Evolutionary conservation across 164 flowering plant genomes (phyloP).

Genomic region (Chloranthus sessilifolius): DNA sequence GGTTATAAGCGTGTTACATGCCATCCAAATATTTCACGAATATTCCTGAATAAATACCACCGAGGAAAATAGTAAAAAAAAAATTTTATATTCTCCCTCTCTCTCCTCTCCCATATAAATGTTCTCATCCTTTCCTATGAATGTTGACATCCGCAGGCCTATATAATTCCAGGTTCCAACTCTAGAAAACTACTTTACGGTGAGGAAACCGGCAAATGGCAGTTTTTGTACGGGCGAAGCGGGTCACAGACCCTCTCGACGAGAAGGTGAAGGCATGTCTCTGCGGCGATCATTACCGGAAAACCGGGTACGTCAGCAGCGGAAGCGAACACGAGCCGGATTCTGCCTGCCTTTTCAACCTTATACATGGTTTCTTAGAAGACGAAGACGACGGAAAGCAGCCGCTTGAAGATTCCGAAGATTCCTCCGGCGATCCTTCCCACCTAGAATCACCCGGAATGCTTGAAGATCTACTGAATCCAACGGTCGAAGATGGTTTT

Average conservation of each 20-base stretch:
- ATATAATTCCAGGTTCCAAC: too few species aligned
- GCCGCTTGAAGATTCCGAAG: neutral
- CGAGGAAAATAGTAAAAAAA: too few species aligned
- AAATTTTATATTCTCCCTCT: too few species aligned
- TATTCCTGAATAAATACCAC: too few species aligned
- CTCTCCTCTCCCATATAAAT: too few species aligned
- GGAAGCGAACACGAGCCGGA: constrained; percentile 65
- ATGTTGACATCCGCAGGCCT: too few species aligned
- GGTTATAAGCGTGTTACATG: too few species aligned
- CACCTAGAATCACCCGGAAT: constrained; percentile 7
- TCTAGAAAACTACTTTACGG: neutral
- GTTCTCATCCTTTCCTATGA: too few species aligned
- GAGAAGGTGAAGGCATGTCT: constrained; percentile 48
- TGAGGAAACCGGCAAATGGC: neutral
- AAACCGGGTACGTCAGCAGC: constrained; percentile 36
- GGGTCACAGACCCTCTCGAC: constrained; percentile 53
- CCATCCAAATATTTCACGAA: too few species aligned
- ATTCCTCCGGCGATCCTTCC: constrained; percentile 16
- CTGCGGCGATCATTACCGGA: constrained; percentile 26
- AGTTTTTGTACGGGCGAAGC: constrained; percentile 11
- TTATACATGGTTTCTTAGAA: constrained; percentile 51
- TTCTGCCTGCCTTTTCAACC: constrained; percentile 49
- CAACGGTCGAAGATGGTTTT: constrained; percentile 24
- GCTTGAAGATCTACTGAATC: constrained; percentile 6
- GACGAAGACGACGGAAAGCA: constrained; percentile 9